Percentiles rank a stretch among this genome's conserved stretches.
These are phyloP conservation scores for Helicocarpus griseus DNA, from an alignment of 2,329 filamentous ascomycete species.

Conservation along the genomic window DNA sequence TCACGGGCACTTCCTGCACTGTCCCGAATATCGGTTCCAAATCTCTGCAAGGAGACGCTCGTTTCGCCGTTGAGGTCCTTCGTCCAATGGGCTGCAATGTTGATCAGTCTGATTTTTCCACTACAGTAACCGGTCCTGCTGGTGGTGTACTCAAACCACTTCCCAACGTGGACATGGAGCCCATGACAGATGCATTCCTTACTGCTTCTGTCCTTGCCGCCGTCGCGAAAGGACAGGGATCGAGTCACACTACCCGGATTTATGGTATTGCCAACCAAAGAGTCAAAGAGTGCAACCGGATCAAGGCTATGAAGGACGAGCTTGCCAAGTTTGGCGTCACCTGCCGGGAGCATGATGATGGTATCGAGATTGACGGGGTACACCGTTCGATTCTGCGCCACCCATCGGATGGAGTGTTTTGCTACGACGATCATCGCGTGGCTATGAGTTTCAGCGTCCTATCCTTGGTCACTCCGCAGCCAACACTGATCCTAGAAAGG, in stretches of 20 bases:
- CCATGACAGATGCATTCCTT: slow-evolving; percentile 97
- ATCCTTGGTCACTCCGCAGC: slow-evolving; percentile 57
- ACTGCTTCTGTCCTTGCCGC: slow-evolving; percentile 90
- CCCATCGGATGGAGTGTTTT: slow-evolving; percentile 64
- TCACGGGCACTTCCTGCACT: slow-evolving; percentile 90
- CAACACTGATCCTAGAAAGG: slow-evolving; percentile 73
- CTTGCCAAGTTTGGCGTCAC: slow-evolving; percentile 85
- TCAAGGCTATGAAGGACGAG: slow-evolving; percentile 89
- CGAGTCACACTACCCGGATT: slow-evolving; percentile 63
- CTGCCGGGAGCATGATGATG: slow-evolving; percentile 83
- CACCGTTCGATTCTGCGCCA: slow-evolving; percentile 43
- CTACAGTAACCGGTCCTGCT: slow-evolving; percentile 83
- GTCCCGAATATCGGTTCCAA: slow-evolving; percentile 90
- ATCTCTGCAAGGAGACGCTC: slow-evolving; percentile 88
- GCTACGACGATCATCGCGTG: slow-evolving; percentile 95
- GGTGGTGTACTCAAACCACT: slow-evolving; percentile 64
- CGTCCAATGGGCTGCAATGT: slow-evolving; percentile 90
- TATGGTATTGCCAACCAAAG: slow-evolving; percentile 94
- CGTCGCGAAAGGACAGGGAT: slow-evolving; percentile 62
- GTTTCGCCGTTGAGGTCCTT: slow-evolving; percentile 84
- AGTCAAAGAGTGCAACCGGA: slow-evolving; percentile 97
- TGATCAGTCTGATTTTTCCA: slow-evolving; percentile 72
- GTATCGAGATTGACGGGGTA: slow-evolving; percentile 60
- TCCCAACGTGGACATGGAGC: slow-evolving; percentile 88
- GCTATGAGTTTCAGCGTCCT: slow-evolving; percentile 98